Evolutionary conservation across 208 protist genomes (phyloP).

Genomic region (Endotrypanum monterogeii): DNA sequence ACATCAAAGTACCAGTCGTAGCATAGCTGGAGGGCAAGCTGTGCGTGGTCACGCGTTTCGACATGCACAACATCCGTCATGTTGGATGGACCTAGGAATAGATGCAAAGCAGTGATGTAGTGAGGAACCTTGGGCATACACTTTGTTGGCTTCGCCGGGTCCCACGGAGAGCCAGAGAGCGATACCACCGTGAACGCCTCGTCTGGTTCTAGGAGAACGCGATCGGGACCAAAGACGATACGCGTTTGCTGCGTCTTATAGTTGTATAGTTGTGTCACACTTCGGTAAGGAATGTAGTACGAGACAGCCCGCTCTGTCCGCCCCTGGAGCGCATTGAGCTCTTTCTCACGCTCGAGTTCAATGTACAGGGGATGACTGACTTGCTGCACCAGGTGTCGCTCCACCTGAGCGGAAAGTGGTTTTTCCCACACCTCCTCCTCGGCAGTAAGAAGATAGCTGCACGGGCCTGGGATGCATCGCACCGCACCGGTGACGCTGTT

Average conservation of each 20-base stretch:
- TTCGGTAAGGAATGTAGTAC: conserved; percentile 93
- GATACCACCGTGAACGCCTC: conserved; percentile 87
- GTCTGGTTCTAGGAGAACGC: conserved; percentile 77
- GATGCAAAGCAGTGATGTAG: conserved; percentile 74
- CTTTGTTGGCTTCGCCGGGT: conserved; percentile 77
- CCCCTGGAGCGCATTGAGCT: conserved; percentile 22
- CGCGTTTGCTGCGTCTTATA: conserved; percentile 88
- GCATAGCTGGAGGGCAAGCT: conserved; percentile 81
- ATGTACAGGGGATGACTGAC: conserved; percentile 53
- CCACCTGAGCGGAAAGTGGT: conserved; percentile 58
- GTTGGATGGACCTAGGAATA: conserved; percentile 94
- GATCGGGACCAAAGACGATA: conserved; percentile 83
- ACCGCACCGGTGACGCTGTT: conserved; percentile 69
- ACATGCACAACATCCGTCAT: conserved; percentile 94
- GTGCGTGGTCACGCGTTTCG: conserved; percentile 89
- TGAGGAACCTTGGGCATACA: conserved; percentile 74
- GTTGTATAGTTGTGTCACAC: conserved; percentile 96
- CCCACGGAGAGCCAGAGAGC: conserved; percentile 88
- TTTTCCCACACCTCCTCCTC: conserved; percentile 89
- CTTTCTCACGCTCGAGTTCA: conserved; percentile 15
- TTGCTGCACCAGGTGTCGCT: conserved; percentile 36
- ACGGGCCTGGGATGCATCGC: conserved; percentile 68
- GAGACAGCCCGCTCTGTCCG: conserved; percentile 73
- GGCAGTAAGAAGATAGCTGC: conserved; percentile 74
- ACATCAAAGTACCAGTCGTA: conserved; percentile 93